Evolutionary conservation across 1,284 basidiomycete species (phyloP).

Genomic region (Ustilago tritici): DNA sequence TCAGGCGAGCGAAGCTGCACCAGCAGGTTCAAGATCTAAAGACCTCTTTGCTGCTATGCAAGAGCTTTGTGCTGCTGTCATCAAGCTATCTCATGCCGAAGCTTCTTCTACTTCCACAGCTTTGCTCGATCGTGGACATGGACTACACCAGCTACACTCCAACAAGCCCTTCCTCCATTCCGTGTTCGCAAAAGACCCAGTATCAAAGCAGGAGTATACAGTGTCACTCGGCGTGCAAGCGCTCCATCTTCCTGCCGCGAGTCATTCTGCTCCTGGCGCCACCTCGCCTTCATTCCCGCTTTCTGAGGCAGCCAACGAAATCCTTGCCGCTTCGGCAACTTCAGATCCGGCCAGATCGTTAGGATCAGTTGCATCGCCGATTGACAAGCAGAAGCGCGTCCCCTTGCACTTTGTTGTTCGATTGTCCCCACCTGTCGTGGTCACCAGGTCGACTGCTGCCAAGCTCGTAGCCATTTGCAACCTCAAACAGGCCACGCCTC

Average conservation of each 20-base stretch:
- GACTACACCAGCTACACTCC: slow-evolving; percentile 28
- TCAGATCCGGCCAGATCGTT: slow-evolving; percentile 13
- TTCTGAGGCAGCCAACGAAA: slow-evolving; percentile 19
- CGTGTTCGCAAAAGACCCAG: slow-evolving; percentile 30
- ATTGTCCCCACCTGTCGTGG: slow-evolving; percentile 42
- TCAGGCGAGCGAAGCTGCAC: slow-evolving; percentile 19
- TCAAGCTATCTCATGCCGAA: slow-evolving; percentile 30
- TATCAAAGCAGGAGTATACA: slow-evolving; percentile 28
- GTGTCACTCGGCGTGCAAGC: slow-evolving; percentile 35
- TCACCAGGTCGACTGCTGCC: slow-evolving; percentile 43
- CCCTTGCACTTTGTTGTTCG: slow-evolving; percentile 40
- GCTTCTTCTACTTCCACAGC: background rate
- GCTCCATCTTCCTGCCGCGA: slow-evolving; percentile 30
- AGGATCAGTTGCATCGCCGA: slow-evolving; percentile 21
- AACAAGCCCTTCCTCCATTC: slow-evolving; percentile 32
- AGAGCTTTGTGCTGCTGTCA: slow-evolving; percentile 19
- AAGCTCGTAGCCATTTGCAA: slow-evolving; percentile 48
- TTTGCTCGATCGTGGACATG: slow-evolving; percentile 41
- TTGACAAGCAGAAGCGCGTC: slow-evolving; percentile 13
- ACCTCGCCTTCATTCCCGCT: slow-evolving; percentile 29
- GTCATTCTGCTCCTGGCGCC: background rate
- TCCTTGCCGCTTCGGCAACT: slow-evolving; percentile 4
- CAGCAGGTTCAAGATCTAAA: slow-evolving; percentile 4
- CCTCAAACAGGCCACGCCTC: slow-evolving; percentile 20
- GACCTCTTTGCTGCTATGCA: slow-evolving; percentile 51